These are phyloP conservation scores for Aeminium ludgeri DNA, from an alignment of 495 filamentous ascomycete genomes.

Conservation along the genomic window DNA sequence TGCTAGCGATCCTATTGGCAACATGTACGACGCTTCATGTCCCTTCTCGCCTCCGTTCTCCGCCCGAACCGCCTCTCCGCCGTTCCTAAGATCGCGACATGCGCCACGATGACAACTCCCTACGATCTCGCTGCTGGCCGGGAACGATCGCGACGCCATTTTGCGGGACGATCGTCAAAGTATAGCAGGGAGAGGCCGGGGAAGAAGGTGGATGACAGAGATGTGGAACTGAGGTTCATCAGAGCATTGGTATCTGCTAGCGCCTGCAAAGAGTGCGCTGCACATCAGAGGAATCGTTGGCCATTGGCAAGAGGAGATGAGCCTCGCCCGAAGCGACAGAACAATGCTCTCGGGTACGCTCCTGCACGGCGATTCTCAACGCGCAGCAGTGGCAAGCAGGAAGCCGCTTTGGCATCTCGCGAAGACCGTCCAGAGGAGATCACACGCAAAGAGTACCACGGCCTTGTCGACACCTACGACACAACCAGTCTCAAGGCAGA, in stretches of 20 bases:
- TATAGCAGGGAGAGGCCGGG: neutral
- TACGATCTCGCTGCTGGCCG: conserved; percentile 1
- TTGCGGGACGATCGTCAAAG: neutral
- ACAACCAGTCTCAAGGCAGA: no score
- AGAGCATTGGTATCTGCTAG: conserved; percentile 46
- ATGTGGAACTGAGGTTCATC: conserved; percentile 43
- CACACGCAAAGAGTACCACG: conserved; percentile 11
- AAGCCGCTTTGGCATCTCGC: neutral
- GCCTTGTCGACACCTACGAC: conserved; percentile 12
- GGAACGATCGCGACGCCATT: conserved; percentile 4
- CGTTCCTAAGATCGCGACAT: conserved; percentile 20
- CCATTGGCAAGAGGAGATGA: neutral
- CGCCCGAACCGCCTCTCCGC: conserved; percentile 26
- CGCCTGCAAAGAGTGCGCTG: conserved; percentile 40
- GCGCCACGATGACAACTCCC: conserved; percentile 15
- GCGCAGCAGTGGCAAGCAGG: neutral
- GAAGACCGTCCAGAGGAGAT: conserved; percentile 2
- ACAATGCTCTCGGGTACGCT: no score
- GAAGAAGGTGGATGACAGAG: neutral
- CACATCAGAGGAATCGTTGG: neutral
- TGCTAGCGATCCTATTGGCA: conserved; percentile 28
- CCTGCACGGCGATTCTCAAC: neutral
- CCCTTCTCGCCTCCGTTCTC: conserved; percentile 38
- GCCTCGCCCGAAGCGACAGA: neutral
- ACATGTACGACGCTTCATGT: conserved; percentile 50